Evolutionary conservation across 2,329 filamentous ascomycete genomes (phyloP).

Genomic region (Fusarium fujikuroi): DNA sequence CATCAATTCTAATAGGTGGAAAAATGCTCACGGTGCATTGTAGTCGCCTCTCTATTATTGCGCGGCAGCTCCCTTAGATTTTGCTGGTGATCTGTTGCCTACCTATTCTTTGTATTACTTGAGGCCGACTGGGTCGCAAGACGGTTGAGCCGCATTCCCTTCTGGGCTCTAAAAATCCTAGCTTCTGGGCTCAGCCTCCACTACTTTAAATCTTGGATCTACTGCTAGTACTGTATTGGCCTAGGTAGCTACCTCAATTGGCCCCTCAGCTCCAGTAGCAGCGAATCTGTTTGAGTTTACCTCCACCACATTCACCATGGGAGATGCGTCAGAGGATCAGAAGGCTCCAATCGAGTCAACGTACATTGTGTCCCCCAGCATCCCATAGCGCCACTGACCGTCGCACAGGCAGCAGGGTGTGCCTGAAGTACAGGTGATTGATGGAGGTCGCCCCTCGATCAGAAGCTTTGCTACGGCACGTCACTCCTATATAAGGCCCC

Average conservation of each 20-base stretch:
- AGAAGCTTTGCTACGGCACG: not conserved
- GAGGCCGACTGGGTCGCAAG: not conserved
- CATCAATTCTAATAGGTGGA: not conserved
- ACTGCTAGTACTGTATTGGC: not conserved
- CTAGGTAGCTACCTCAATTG: not conserved
- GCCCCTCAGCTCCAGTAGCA: not conserved
- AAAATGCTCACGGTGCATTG: not conserved
- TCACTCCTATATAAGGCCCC: fast-evolving
- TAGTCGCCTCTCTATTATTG: fast-evolving
- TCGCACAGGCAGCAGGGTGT: not conserved
- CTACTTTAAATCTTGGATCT: not conserved
- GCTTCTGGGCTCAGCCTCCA: not conserved
- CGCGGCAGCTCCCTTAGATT: not conserved
- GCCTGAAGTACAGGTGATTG: not conserved
- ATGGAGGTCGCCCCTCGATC: not conserved
- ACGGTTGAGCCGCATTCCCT: not conserved
- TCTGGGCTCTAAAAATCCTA: too few species aligned
- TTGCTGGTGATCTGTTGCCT: not conserved
- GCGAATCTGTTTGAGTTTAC: not conserved
- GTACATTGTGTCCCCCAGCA: fast-evolving
- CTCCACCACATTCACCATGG: not conserved
- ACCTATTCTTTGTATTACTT: not conserved
- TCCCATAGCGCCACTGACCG: fast-evolving
- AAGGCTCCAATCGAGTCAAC: not conserved
- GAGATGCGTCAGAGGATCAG: not conserved